Percentiles rank a stretch among this genome's conserved stretches.
Conservation (phyloP, 2,329 filamentous ascomycete genomes). For the Hymenoscyphus linearis region DNA sequence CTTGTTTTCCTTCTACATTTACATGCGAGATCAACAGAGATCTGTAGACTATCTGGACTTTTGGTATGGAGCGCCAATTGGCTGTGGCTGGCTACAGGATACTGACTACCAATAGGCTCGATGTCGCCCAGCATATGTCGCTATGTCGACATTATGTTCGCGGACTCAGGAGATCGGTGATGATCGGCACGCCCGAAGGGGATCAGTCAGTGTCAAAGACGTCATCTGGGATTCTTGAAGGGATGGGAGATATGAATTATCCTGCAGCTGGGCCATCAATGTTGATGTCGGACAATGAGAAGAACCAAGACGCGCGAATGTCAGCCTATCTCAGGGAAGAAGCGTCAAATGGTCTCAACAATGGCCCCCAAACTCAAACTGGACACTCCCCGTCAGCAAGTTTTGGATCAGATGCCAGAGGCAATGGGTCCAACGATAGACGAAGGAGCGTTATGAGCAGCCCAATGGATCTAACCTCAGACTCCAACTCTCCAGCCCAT, state of each 20-base stretch:
- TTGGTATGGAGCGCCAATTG: slow-evolving; percentile 59
- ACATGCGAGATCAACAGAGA: slow-evolving; percentile 97
- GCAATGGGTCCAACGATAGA: slow-evolving; percentile 45
- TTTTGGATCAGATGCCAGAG: slow-evolving; percentile 34
- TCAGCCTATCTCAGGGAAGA: slow-evolving; percentile 81
- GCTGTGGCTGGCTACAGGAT: background rate
- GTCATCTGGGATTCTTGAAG: slow-evolving; percentile 75
- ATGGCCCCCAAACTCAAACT: slow-evolving; percentile 43
- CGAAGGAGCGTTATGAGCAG: slow-evolving; percentile 53
- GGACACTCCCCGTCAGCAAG: slow-evolving; percentile 50
- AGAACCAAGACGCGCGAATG: slow-evolving; percentile 80
- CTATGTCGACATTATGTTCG: slow-evolving; percentile 95
- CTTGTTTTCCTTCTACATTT: slow-evolving; percentile 98
- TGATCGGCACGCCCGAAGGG: slow-evolving; percentile 86
- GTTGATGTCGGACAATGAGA: slow-evolving; percentile 65
- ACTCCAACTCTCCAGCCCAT: slow-evolving; percentile 78
- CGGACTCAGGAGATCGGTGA: slow-evolving; percentile 85
- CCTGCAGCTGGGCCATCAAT: slow-evolving; percentile 55
- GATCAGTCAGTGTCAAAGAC: slow-evolving; percentile 73
- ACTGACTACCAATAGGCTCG: slow-evolving; percentile 61
- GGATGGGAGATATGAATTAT: slow-evolving; percentile 60
- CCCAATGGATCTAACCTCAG: slow-evolving; percentile 57
- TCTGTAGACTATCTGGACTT: slow-evolving; percentile 98
- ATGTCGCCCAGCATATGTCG: slow-evolving; percentile 98
- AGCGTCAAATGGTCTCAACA: slow-evolving; percentile 43